These are phyloP conservation scores for Cadophora luteo-olivacea DNA, from an alignment of 2,329 filamentous ascomycete genomes.

Conservation along the genomic window DNA sequence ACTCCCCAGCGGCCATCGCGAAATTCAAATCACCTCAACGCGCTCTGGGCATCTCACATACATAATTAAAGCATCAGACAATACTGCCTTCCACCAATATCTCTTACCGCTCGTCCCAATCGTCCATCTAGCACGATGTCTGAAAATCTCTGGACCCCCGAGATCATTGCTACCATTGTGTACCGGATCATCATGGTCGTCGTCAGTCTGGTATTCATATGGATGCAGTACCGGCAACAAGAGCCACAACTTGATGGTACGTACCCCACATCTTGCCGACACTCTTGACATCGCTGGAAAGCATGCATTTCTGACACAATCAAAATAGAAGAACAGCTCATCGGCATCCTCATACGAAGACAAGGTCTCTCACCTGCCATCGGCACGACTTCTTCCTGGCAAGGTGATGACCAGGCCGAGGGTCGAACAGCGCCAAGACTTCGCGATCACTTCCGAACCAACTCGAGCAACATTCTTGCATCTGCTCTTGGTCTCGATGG, in stretches of 20 bases:
- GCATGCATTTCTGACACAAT: neutral
- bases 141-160: neutral
- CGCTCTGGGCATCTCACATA: no score
- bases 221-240: neutral
- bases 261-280: neutral
- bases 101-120: no score
- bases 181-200: neutral
- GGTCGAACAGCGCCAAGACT: neutral
- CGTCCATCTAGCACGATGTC: no score
- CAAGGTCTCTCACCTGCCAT: neutral
- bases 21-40: no score
- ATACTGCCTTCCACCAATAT: no score
- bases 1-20: no score
- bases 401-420: neutral
- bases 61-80: no score
- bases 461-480: neutral
- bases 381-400: neutral
- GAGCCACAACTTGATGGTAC: neutral
- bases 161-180: neutral
- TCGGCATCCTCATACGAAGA: neutral
- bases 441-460: conserved; percentile 1
- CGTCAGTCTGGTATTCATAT: neutral
- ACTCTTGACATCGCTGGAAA: neutral
- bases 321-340: neutral
- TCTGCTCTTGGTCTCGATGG: neutral